Evolutionary conservation across 1,284 basidiomycete species (phyloP).

Genomic region (Rhizopogon hawkerae): DNA sequence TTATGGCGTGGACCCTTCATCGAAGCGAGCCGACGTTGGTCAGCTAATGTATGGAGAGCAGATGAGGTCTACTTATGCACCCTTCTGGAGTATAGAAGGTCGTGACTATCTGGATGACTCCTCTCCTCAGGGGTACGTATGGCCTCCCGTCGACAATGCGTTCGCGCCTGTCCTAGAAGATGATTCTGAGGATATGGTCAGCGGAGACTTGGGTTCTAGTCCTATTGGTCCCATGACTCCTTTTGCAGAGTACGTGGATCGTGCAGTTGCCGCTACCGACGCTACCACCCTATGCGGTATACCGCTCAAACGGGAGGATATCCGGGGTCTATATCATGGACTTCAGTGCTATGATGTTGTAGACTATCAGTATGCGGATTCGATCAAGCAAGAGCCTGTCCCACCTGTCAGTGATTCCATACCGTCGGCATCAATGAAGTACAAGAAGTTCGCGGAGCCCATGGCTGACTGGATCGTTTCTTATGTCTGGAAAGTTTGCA

Average conservation of each 20-base stretch:
- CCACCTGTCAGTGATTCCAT: slow-evolving; percentile 22
- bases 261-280: slow-evolving; percentile 45
- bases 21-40: neutral
- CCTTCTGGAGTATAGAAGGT: neutral
- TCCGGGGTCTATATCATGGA: slow-evolving; percentile 15
- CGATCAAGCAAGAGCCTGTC: slow-evolving; percentile 12
- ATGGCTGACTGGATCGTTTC: slow-evolving; percentile 68
- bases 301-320: slow-evolving; percentile 15
- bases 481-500: slow-evolving; percentile 74
- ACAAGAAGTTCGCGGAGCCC: slow-evolving; percentile 65
- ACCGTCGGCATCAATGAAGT: slow-evolving; percentile 46
- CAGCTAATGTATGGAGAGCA: neutral
- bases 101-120: neutral
- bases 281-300: slow-evolving; percentile 17
- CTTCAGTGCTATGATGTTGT: slow-evolving; percentile 11
- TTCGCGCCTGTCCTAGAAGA: slow-evolving; percentile 62
- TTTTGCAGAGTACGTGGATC: slow-evolving; percentile 66
- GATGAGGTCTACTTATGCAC: neutral
- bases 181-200: slow-evolving; percentile 47
- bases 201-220: slow-evolving; percentile 50
- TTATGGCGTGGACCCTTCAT: slow-evolving; percentile 9
- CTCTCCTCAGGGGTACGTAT: neutral
- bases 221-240: slow-evolving; percentile 66
- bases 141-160: slow-evolving; percentile 15
- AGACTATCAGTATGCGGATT: neutral